Percentiles rank a stretch among this genome's conserved stretches.
phyloP scores from a whole-genome alignment of 305 asterid species.

The Solanum hybrid region DNA sequence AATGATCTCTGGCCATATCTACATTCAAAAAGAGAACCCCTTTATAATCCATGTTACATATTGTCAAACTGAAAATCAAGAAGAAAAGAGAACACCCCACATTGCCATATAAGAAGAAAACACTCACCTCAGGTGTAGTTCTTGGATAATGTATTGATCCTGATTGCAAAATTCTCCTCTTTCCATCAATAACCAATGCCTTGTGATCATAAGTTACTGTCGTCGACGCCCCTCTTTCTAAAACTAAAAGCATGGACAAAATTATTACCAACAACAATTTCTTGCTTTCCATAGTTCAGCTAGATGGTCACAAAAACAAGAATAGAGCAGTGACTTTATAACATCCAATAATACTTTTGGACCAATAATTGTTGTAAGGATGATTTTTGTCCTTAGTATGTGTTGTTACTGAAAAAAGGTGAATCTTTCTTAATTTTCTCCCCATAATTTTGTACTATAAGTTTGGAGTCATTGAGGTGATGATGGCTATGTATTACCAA shows the following conservation, averaged over 20 bases:
- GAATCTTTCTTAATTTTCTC: background rate
- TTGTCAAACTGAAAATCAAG: background rate
- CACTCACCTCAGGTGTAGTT: conserved; percentile 65
- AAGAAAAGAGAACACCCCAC: background rate
- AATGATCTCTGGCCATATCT: conserved; percentile 71
- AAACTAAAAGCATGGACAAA: conserved; percentile 23
- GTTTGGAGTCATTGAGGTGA: conserved; percentile 14
- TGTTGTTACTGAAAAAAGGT: conserved; percentile 14
- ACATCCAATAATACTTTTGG: background rate
- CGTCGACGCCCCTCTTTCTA: conserved; percentile 28
- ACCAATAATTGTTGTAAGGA: background rate
- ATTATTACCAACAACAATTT: conserved; percentile 20
- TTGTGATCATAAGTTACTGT: conserved; percentile 55
- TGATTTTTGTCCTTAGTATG: conserved; percentile 15
- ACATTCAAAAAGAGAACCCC: conserved; percentile 1
- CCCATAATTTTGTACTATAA: background rate
- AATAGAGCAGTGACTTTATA: background rate
- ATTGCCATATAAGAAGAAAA: background rate
- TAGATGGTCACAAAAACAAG: background rate
- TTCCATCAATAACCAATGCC: conserved; percentile 71
- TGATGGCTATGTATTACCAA: background rate
- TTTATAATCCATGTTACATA: background rate
- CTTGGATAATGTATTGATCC: conserved; percentile 85
- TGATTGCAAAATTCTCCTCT: conserved; percentile 65
- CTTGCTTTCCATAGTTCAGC: conserved; percentile 5